Conservation (phyloP, 2,329 filamentous ascomycete species). For the Sarocladiaceae sp. region DNA sequence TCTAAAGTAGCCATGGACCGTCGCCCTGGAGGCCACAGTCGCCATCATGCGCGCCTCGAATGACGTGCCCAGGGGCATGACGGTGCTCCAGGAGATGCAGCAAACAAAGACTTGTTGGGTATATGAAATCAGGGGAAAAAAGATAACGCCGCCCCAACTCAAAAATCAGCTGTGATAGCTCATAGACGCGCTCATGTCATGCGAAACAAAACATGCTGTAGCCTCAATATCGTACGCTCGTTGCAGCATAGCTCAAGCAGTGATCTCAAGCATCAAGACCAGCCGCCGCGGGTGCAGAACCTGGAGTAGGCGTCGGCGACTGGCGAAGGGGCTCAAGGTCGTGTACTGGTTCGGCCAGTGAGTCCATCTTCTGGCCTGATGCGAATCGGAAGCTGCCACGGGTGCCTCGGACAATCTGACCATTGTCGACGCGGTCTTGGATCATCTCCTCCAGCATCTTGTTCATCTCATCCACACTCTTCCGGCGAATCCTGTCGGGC, state of each 20-base stretch:
- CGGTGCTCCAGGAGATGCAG: slow-evolving; percentile 10
- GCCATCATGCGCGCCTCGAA: too few species aligned
- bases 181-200: neutral
- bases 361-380: slow-evolving; percentile 37
- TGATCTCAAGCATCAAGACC: neutral
- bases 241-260: neutral
- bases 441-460: slow-evolving; percentile 96
- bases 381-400: slow-evolving; percentile 64
- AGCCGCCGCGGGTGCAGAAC: neutral
- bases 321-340: slow-evolving; percentile 35
- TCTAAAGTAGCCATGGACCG: too few species aligned
- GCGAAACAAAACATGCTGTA: too few species aligned
- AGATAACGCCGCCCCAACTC: neutral
- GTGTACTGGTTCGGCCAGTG: slow-evolving; percentile 27
- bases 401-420: slow-evolving; percentile 62
- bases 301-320: slow-evolving; percentile 25
- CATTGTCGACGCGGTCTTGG: slow-evolving; percentile 76
- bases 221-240: too few species aligned
- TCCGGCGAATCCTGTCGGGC: slow-evolving; percentile 43
- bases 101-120: slow-evolving; percentile 4
- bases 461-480: slow-evolving; percentile 88
- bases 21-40: too few species aligned
- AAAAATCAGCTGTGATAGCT: neutral
- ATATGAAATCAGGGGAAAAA: too few species aligned
- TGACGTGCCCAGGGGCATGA: too few species aligned